Evolutionary conservation across 1,284 basidiomycete genomes (phyloP).

Genomic region (Ceratobasidium papillatum): DNA sequence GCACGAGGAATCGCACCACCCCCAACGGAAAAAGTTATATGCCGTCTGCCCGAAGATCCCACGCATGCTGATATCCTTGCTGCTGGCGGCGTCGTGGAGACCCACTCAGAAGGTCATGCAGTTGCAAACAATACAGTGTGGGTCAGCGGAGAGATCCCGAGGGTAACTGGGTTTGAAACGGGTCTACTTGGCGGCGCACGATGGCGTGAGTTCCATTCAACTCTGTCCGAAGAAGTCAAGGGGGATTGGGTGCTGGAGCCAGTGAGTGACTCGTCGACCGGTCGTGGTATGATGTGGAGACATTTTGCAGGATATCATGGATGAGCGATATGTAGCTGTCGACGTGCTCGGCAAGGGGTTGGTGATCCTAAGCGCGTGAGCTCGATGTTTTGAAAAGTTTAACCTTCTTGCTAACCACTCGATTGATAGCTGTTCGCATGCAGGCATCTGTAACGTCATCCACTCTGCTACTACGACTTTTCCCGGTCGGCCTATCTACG

Average conservation of each 20-base stretch:
- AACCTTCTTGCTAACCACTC: not conserved
- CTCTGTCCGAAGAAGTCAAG: slow-evolving; percentile 46
- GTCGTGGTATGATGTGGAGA: not conserved
- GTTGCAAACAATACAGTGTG: slow-evolving; percentile 69
- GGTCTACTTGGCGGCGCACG: slow-evolving; percentile 73
- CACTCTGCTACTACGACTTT: slow-evolving; percentile 70
- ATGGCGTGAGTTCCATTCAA: slow-evolving; percentile 61
- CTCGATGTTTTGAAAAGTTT: slow-evolving; percentile 43
- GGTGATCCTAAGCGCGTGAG: slow-evolving; percentile 81
- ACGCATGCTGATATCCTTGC: slow-evolving; percentile 69
- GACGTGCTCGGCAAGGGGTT: slow-evolving; percentile 82
- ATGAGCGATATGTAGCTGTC: slow-evolving; percentile 79
- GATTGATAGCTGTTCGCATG: slow-evolving; percentile 73
- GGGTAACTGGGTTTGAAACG: slow-evolving; percentile 70
- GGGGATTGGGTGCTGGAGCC: slow-evolving; percentile 68
- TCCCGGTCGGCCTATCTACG: slow-evolving; percentile 70
- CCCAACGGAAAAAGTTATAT: slow-evolving; percentile 63
- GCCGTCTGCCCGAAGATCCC: slow-evolving; percentile 72
- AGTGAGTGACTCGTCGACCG: slow-evolving; percentile 52
- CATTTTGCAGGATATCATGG: slow-evolving; percentile 70
- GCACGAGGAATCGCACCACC: slow-evolving; percentile 77
- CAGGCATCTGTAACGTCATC: slow-evolving; percentile 83
- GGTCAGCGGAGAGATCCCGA: slow-evolving; percentile 81
- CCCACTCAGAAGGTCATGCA: slow-evolving; percentile 65
- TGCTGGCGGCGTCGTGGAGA: slow-evolving; percentile 66